Conservation (phyloP, 306 rosid species). For the Sphenostylis stenocarpa region DNA sequence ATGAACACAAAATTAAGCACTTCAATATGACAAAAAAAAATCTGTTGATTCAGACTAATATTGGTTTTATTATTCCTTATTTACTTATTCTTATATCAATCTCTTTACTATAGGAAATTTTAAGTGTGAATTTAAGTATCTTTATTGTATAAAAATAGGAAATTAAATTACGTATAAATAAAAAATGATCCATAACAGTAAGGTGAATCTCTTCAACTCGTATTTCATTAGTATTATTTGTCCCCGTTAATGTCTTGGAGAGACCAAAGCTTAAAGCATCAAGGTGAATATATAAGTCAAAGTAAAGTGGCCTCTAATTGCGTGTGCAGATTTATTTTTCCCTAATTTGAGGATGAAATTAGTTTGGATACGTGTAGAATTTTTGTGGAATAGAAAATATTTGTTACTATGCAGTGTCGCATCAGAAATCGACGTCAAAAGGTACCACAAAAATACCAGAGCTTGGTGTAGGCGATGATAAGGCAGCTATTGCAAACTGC, state of each 20-base stretch:
- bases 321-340: neutral
- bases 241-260: too few species aligned
- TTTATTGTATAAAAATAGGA: too few species aligned
- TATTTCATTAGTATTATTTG: too few species aligned
- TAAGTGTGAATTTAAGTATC: too few species aligned
- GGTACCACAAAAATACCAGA: slow-evolving; percentile 25
- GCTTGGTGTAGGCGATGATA: slow-evolving; percentile 14
- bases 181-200: too few species aligned
- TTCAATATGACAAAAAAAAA: neutral
- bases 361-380: too few species aligned
- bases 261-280: too few species aligned
- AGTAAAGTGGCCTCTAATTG: neutral
- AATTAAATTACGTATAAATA: too few species aligned
- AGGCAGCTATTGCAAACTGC: slow-evolving; percentile 19
- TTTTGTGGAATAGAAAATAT: neutral
- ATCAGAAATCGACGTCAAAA: slow-evolving; percentile 9
- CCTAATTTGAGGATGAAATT: neutral
- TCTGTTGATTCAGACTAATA: neutral
- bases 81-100: neutral
- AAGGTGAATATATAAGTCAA: too few species aligned
- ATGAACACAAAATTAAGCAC: too few species aligned
- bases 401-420: neutral
- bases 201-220: too few species aligned
- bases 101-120: too few species aligned
- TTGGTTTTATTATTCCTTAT: neutral